These are phyloP conservation scores for Ploettnerulaceae sp. DNA, from an alignment of 2,329 filamentous ascomycete species.

Conservation along the genomic window DNA sequence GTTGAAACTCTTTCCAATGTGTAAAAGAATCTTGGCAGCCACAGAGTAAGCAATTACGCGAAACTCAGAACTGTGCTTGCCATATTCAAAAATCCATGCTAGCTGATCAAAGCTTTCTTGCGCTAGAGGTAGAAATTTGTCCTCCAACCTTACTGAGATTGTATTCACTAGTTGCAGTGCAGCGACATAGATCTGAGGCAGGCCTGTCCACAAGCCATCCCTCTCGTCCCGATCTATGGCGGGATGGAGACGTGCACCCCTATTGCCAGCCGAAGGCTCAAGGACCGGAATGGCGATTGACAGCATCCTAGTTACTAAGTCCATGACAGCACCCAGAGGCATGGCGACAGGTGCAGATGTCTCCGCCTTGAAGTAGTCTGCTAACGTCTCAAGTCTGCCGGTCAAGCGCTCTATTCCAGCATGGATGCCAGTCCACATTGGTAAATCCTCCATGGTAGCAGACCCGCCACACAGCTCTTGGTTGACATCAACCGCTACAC, in stretches of 20 bases:
- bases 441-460: conserved; percentile 47
- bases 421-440: conserved; percentile 68
- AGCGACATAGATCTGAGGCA: conserved; percentile 71
- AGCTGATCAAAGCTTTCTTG: conserved; percentile 66
- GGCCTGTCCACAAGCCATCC: conserved; percentile 67
- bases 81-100: conserved; percentile 62
- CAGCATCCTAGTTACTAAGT: conserved; percentile 65
- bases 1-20: conserved; percentile 61
- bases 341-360: conserved; percentile 63
- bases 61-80: conserved; percentile 47
- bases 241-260: conserved; percentile 56
- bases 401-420: conserved; percentile 66
- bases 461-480: conserved; percentile 45
- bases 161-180: conserved; percentile 58
- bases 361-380: conserved; percentile 55
- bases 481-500: conserved; percentile 42
- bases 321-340: conserved; percentile 62
- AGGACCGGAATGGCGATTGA: conserved; percentile 50
- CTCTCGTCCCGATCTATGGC: conserved; percentile 76
- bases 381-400: conserved; percentile 60
- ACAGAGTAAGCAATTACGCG: conserved; percentile 58
- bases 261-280: conserved; percentile 16
- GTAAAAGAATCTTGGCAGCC: conserved; percentile 50
- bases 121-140: conserved; percentile 53
- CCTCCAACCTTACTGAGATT: conserved; percentile 54